These are phyloP conservation scores for Phaeosphaeriaceae sp. DNA, from an alignment of 2,329 filamentous ascomycete genomes.

Conservation along the genomic window DNA sequence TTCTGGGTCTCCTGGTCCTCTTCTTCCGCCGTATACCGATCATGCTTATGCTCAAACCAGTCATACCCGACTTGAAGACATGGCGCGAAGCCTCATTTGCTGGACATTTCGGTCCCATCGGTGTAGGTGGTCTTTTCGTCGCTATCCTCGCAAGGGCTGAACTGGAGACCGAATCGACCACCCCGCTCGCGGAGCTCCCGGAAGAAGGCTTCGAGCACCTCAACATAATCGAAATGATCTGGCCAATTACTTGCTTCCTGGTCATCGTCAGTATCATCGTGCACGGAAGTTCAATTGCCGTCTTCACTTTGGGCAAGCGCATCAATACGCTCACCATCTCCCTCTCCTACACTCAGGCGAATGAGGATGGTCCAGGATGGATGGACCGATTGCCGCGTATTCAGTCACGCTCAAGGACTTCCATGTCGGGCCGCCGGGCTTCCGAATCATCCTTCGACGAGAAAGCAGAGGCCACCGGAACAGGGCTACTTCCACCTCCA, in stretches of 20 bases:
- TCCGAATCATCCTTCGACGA: constrained; percentile 65
- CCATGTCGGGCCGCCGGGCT: constrained; percentile 73
- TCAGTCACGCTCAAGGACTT: constrained; percentile 82
- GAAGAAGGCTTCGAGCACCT: constrained; percentile 66
- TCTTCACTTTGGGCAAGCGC: constrained; percentile 95
- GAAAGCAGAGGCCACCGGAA: constrained; percentile 63
- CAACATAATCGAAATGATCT: constrained; percentile 82
- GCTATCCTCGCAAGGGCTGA: constrained; percentile 94
- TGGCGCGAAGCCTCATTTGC: constrained; percentile 98
- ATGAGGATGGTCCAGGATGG: constrained; percentile 89
- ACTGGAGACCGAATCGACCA: constrained; percentile 76
- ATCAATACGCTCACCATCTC: constrained; percentile 97
- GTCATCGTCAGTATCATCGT: constrained; percentile 94
- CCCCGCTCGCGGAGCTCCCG: constrained; percentile 72
- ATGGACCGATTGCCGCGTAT: constrained; percentile 88
- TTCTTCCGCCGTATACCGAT: constrained; percentile 95
- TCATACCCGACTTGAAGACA: constrained; percentile 97
- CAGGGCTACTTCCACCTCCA: constrained; percentile 74
- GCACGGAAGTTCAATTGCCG: constrained; percentile 96
- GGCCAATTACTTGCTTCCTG: constrained; percentile 94
- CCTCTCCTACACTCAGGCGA: constrained; percentile 92
- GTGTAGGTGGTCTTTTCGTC: constrained; percentile 94
- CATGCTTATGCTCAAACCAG: constrained; percentile 87
- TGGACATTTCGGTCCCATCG: constrained; percentile 96
- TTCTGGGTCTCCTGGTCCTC: constrained; percentile 91